phyloP scores from a whole-genome alignment of 2,329 filamentous ascomycete genomes.

The Ophiostoma australiae region DNA sequence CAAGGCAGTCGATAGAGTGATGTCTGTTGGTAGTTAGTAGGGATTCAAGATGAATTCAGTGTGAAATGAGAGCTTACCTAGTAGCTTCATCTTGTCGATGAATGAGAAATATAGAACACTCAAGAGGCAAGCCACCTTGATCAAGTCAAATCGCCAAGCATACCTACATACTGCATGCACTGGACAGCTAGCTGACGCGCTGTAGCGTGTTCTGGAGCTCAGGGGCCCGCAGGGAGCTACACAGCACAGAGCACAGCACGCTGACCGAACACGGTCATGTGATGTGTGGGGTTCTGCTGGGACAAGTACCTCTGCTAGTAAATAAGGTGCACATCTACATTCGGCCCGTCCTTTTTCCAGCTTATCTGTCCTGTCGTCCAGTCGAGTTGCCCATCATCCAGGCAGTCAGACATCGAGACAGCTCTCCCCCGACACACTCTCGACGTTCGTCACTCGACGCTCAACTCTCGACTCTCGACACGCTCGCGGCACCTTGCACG shows the following conservation, averaged over 20 bases:
- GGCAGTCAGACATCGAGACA: conserved; percentile 3
- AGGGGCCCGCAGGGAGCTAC: not conserved
- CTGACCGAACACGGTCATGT: not conserved
- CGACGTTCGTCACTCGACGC: not conserved
- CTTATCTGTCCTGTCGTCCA: not conserved
- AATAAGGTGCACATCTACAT: not conserved
- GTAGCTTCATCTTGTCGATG: conserved; percentile 8
- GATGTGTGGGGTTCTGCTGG: not conserved
- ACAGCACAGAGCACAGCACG: not conserved
- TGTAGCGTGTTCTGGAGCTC: not conserved
- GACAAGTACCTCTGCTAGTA: not conserved
- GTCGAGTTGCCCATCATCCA: not conserved
- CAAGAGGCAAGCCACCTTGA: too few species aligned
- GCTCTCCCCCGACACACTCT: not conserved
- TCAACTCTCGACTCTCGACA: not conserved
- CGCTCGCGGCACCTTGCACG: too few species aligned
- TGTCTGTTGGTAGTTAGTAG: not conserved
- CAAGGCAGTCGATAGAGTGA: conserved; percentile 35
- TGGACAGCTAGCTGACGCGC: not conserved
- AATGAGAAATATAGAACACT: not conserved
- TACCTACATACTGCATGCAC: too few species aligned
- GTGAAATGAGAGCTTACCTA: not conserved
- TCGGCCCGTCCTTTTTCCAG: conserved; percentile 13
- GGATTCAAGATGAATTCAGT: too few species aligned
- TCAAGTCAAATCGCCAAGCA: too few species aligned